Conservation (phyloP, 352 stramenopile species). For the Phytophthora nicotianae region DNA sequence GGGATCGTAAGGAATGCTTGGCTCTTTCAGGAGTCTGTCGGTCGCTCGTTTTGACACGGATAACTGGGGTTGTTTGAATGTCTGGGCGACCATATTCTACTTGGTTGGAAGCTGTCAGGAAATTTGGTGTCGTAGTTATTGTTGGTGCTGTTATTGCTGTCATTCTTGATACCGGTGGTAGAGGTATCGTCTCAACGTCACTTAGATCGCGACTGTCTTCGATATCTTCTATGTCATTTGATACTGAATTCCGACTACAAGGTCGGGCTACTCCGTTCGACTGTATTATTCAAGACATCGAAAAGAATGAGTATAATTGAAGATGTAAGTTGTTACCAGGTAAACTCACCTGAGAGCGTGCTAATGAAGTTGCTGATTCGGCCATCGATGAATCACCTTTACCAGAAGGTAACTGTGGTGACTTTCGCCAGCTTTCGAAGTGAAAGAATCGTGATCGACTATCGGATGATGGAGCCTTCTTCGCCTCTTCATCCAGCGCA, state of each 20-base stretch:
- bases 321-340: background rate
- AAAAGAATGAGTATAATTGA: background rate
- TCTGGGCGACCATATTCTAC: conserved; percentile 13
- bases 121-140: conserved; percentile 8
- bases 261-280: background rate
- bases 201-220: conserved; percentile 13
- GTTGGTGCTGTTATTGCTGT: conserved; percentile 17
- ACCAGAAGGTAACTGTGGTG: conserved; percentile 14
- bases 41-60: conserved; percentile 32
- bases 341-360: conserved; percentile 20
- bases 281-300: conserved; percentile 3
- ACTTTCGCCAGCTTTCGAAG: conserved; percentile 33
- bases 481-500: conserved; percentile 39
- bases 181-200: conserved; percentile 20
- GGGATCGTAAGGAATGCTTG: conserved; percentile 6
- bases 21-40: conserved; percentile 16
- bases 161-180: conserved; percentile 10
- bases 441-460: conserved; percentile 15
- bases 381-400: conserved; percentile 5
- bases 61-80: conserved; percentile 21
- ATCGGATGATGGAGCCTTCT: conserved; percentile 26
- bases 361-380: background rate
- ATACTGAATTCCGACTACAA: conserved; percentile 8
- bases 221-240: conserved; percentile 10
- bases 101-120: conserved; percentile 16